Percentiles rank a stretch among this genome's conserved stretches.
Evolutionary conservation across 257 asterid genomes (phyloP).

Genomic region (Eucommia ulmoides): DNA sequence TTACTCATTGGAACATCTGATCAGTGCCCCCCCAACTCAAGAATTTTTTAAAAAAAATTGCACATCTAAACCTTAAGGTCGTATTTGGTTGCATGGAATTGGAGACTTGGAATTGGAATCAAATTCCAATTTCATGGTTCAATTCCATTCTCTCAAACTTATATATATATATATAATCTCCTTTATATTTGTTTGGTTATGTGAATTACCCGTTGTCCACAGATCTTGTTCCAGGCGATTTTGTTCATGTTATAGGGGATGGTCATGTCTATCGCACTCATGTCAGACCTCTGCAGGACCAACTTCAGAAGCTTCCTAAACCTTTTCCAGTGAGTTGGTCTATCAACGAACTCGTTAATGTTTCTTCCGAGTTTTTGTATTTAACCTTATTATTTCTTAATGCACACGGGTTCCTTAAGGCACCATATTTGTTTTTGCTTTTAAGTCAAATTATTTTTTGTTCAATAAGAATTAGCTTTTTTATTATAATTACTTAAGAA

Average conservation of each 20-base stretch:
- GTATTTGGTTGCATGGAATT: too few species aligned
- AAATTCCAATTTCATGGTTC: too few species aligned
- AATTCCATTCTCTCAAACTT: too few species aligned
- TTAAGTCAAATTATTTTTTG: neutral
- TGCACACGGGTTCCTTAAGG: neutral
- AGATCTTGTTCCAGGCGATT: slow-evolving; percentile 87
- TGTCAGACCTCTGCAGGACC: slow-evolving; percentile 67
- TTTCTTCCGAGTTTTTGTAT: too few species aligned
- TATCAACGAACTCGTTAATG: too few species aligned
- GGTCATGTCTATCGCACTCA: slow-evolving; percentile 83
- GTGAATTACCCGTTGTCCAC: slow-evolving; percentile 5
- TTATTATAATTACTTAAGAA: neutral
- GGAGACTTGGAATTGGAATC: too few species aligned
- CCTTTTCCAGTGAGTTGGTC: slow-evolving; percentile 82
- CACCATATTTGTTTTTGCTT: neutral
- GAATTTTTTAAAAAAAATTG: too few species aligned
- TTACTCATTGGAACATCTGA: too few species aligned
- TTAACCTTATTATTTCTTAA: neutral
- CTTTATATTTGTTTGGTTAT: too few species aligned
- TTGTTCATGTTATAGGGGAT: slow-evolving; percentile 83
- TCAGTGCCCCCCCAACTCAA: too few species aligned
- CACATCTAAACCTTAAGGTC: too few species aligned
- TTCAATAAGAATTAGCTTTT: neutral
- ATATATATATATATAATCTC: too few species aligned
- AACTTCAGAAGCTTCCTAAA: slow-evolving; percentile 67